Percentiles rank a stretch among this genome's conserved stretches.
Evolutionary conservation across 768 basidiomycete species (phyloP).

Genomic region (Termitomyces sp.): DNA sequence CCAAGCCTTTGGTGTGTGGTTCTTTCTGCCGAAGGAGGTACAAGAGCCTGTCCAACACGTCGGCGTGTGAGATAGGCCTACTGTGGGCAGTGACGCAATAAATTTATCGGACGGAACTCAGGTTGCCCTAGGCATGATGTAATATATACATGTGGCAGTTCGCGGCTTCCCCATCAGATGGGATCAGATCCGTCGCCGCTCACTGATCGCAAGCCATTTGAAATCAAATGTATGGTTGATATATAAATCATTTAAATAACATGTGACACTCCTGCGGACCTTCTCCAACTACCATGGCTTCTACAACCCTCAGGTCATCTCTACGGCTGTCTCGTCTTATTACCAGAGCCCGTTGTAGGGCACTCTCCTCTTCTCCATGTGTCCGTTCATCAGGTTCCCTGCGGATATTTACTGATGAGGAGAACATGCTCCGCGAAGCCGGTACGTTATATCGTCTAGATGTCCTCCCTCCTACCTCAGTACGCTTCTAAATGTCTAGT

Average conservation of each 20-base stretch:
- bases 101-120: no score
- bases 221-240: background rate
- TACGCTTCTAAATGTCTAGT: slow-evolving; percentile 40
- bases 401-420: slow-evolving; percentile 88
- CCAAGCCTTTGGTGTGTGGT: no score
- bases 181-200: background rate
- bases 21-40: no score
- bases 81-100: no score
- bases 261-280: slow-evolving; percentile 4
- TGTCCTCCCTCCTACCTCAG: background rate
- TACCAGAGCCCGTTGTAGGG: slow-evolving; percentile 15
- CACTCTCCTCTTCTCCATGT: slow-evolving; percentile 32
- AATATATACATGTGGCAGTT: background rate
- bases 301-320: slow-evolving; percentile 10
- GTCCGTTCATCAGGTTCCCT: slow-evolving; percentile 48
- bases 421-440: slow-evolving; percentile 87
- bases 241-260: background rate
- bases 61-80: no score
- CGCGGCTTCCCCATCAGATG: background rate
- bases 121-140: background rate
- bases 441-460: slow-evolving; percentile 43
- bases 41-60: no score
- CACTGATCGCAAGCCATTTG: background rate
- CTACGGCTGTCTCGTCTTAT: slow-evolving; percentile 6
- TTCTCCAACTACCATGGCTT: slow-evolving; percentile 11